phyloP scores from a whole-genome alignment of 169 alveolate species.

The Eimeria maxima region DNA sequence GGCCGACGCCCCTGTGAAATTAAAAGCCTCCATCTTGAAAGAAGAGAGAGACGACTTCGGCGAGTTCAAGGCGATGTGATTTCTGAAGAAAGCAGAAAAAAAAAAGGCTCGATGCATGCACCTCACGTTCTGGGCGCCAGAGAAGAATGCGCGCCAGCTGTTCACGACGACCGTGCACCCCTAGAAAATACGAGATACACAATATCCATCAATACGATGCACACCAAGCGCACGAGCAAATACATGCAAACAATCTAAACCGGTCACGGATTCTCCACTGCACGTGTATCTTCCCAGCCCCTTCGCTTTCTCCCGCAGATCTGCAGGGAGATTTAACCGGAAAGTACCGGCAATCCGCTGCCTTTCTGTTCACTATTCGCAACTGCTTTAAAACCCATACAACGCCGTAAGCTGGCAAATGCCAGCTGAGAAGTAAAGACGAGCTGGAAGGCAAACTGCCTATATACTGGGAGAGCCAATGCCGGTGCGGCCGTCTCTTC shows the following conservation, averaged over 20 bases:
- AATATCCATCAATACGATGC: background rate
- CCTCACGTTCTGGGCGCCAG: no score
- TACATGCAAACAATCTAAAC: background rate
- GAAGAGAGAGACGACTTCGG: background rate
- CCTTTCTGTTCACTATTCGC: background rate
- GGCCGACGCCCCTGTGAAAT: background rate
- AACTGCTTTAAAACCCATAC: background rate
- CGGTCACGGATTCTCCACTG: background rate
- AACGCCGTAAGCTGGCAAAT: background rate
- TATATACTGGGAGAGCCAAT: background rate
- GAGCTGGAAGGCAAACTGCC: background rate
- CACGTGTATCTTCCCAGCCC: background rate
- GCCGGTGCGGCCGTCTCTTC: background rate
- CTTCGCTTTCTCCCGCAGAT: background rate
- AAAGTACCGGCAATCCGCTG: background rate
- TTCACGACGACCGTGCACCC: no score
- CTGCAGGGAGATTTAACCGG: background rate
- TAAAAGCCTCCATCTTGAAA: conserved; percentile 41
- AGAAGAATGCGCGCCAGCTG: no score
- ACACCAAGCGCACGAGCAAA: background rate
- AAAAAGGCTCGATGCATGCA: background rate
- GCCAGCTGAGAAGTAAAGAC: background rate
- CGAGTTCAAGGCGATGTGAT: background rate
- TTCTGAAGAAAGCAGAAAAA: background rate
- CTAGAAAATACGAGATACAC: no score